Percentiles rank a stretch among this genome's conserved stretches.
Evolutionary conservation across 2,329 filamentous ascomycete species (phyloP).

Genomic region (Fusarium continuum): DNA sequence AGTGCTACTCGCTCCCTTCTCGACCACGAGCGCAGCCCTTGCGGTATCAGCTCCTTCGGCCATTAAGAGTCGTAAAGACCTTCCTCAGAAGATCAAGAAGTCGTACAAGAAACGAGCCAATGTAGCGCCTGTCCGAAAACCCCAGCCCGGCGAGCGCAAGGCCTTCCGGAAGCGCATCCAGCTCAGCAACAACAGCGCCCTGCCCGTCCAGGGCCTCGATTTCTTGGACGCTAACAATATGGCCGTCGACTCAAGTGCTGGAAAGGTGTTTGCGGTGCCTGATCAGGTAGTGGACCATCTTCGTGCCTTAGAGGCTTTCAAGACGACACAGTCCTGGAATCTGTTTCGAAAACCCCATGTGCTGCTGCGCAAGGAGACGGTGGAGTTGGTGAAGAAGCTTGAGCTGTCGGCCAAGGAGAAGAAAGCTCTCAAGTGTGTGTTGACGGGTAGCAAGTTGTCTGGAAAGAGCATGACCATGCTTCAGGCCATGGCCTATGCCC

Average conservation of each 20-base stretch:
- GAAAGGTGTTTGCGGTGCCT: slow-evolving; percentile 75
- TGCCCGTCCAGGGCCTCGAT: slow-evolving; percentile 75
- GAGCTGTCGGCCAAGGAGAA: slow-evolving; percentile 61
- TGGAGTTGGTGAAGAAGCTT: slow-evolving; percentile 73
- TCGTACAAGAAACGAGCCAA: slow-evolving; percentile 63
- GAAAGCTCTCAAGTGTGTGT: slow-evolving; percentile 68
- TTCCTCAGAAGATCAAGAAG: slow-evolving; percentile 53
- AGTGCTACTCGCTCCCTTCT: slow-evolving; percentile 53
- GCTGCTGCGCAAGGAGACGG: slow-evolving; percentile 80
- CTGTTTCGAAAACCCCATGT: slow-evolving; percentile 85
- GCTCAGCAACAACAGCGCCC: slow-evolving; percentile 92
- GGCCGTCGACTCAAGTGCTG: slow-evolving; percentile 63
- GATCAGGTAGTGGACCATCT: slow-evolving; percentile 79
- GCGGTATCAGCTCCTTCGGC: slow-evolving; percentile 44
- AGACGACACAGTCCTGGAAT: slow-evolving; percentile 86
- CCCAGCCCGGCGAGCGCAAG: slow-evolving; percentile 82
- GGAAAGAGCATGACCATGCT: slow-evolving; percentile 90
- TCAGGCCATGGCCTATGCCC: slow-evolving; percentile 83
- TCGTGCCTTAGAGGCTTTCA: slow-evolving; percentile 88
- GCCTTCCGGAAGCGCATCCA: slow-evolving; percentile 88
- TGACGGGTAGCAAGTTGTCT: slow-evolving; percentile 76
- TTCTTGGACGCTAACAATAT: slow-evolving; percentile 67
- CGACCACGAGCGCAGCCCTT: slow-evolving; percentile 46
- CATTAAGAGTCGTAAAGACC: slow-evolving; percentile 49
- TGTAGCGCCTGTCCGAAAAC: slow-evolving; percentile 61